Percentiles rank a stretch among this genome's conserved stretches.
These are phyloP conservation scores for Taxawa tesnikishii DNA, from an alignment of 2,329 filamentous ascomycete species.

Conservation along the genomic window DNA sequence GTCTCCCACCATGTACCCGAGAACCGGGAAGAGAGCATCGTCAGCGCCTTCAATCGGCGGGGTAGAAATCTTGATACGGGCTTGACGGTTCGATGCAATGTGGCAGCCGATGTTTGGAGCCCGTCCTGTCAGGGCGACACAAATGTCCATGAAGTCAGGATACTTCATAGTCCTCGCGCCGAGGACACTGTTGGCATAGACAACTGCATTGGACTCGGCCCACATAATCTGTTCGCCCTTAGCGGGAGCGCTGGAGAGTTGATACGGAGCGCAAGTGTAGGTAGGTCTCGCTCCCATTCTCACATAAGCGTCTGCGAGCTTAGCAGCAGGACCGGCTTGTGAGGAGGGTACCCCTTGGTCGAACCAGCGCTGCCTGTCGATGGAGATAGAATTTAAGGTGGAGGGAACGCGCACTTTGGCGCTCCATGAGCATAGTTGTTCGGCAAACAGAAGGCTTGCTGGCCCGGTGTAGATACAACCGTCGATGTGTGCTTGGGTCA, in stretches of 20 bases:
- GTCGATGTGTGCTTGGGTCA: constrained; percentile 32
- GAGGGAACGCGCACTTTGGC: constrained; percentile 27
- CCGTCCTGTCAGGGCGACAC: constrained; percentile 30
- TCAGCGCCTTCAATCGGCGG: constrained; percentile 11
- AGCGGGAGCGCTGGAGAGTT: constrained; percentile 22
- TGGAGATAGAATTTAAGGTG: constrained; percentile 31
- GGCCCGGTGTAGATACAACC: constrained; percentile 30
- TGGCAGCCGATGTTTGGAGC: constrained; percentile 20
- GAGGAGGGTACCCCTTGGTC: constrained; percentile 21
- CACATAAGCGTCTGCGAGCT: constrained; percentile 25
- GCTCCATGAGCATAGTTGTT: constrained; percentile 21
- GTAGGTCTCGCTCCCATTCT: constrained; percentile 28
- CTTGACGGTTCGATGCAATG: constrained; percentile 12
- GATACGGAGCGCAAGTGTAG: constrained; percentile 34
- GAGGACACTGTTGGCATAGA: constrained; percentile 34
- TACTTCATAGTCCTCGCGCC: constrained; percentile 34
- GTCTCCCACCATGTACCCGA: constrained; percentile 26
- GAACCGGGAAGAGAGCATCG: constrained; percentile 25
- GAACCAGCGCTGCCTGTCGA: constrained; percentile 29
- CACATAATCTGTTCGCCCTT: constrained; percentile 29
- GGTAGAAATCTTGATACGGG: constrained; percentile 7
- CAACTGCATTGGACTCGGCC: constrained; percentile 35
- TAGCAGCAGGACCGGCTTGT: constrained; percentile 19
- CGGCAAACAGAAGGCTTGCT: constrained; percentile 23
- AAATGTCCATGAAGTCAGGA: constrained; percentile 33